Conservation (phyloP, 177 flowering plant species). For the Tripterygium wilfordii region DNA sequence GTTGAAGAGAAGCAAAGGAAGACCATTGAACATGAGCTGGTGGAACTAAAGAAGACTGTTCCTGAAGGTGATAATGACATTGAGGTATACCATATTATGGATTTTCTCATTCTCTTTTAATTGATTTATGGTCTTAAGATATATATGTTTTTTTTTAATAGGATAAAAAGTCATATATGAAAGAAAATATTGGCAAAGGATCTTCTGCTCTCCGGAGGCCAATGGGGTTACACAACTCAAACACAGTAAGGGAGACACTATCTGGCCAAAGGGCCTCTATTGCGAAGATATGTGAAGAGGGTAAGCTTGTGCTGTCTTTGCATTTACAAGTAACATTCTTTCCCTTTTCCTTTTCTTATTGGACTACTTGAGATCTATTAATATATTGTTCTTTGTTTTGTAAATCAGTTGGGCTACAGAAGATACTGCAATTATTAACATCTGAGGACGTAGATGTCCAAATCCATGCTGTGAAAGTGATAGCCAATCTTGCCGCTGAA, state of each 20-base stretch:
- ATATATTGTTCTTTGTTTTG: slow-evolving; percentile 13
- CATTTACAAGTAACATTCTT: not conserved
- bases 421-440: slow-evolving; percentile 53
- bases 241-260: slow-evolving; percentile 33
- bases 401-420: slow-evolving; percentile 90
- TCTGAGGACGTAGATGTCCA: slow-evolving; percentile 79
- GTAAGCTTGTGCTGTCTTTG: slow-evolving; percentile 39
- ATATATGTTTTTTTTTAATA: slow-evolving; percentile 15
- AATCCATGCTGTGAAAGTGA: slow-evolving; percentile 81
- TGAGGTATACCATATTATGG: slow-evolving; percentile 38
- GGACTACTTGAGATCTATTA: slow-evolving; percentile 9
- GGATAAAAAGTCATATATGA: slow-evolving; percentile 42
- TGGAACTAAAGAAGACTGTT: slow-evolving; percentile 40
- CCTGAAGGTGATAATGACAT: slow-evolving; percentile 38
- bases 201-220: slow-evolving; percentile 25
- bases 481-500: slow-evolving; percentile 97
- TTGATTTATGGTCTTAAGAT: slow-evolving; percentile 1
- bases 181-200: slow-evolving; percentile 33
- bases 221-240: slow-evolving; percentile 25
- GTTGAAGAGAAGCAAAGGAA: slow-evolving; percentile 64
- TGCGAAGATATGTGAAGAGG: slow-evolving; percentile 85
- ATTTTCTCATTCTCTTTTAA: not conserved
- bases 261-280: slow-evolving; percentile 60
- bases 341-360: not conserved
- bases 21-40: slow-evolving; percentile 52